Base-by-base conservation (phyloP, 2,329 filamentous ascomycete genomes). In the Fusarium virguliforme region DNA sequence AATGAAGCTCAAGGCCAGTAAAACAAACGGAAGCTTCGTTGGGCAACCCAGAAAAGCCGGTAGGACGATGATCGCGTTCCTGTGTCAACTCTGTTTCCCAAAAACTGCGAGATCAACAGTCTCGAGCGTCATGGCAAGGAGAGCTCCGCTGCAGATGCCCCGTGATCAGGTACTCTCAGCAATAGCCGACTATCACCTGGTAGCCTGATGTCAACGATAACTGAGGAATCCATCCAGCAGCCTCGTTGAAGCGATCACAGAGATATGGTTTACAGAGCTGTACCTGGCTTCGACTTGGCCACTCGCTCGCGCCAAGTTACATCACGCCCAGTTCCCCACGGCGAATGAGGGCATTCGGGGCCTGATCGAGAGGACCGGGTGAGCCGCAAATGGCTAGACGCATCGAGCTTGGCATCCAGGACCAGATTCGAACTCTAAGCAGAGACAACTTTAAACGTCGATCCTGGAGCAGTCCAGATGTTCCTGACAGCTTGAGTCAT, bases 41-140 rank as follows among this genome's bases (percentile, higher is more conserved):
- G 15, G 28, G 34, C 37, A 57, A 24, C 13, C 59, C 22, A 28
- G 59, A 43, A 46, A 56, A 56, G 53, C 13, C 30, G 64, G 60
- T 34, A 58, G 56, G 55, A 57, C 48, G 61, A 58, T 50, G 65
- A 71, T 72, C 68, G 24, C 61, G 68, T 66, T 72, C 54, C 68
- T 66, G 38, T 37, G 43, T 12, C 40, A 69, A 62, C 51, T 51
- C 15, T 34, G 26, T 35, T 22, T 55, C 15, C 37, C 40, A 10
- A 38, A 10, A 59, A 13, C 8, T 35, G 35, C 8, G 24, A 6
- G 50, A 65, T 70, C 43, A 38, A 26, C 48, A 32, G 37, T 60
- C 5, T 24, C n/a, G 24, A 41, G 40, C 57, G 68, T 70, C 68
- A 72, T 71, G 56, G 50, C 26, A 6, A 18, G 38, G 18, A 34